phyloP scores from a whole-genome alignment of 257 asterid genomes.

The Marsdenia floribunda region DNA sequence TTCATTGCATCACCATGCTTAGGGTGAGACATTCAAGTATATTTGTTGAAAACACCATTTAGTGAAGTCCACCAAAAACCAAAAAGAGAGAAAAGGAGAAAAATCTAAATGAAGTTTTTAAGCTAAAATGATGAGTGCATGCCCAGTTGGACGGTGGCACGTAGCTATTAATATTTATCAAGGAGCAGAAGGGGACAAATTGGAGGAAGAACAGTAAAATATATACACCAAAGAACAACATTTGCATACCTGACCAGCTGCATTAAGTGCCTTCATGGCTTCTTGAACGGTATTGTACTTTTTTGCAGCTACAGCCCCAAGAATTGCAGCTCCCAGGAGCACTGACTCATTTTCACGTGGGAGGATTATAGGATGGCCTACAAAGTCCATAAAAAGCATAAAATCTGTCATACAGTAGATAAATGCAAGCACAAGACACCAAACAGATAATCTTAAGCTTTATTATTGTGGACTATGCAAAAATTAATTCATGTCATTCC shows the following conservation, averaged over 20 bases:
- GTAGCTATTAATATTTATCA: neutral
- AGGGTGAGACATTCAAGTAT: neutral
- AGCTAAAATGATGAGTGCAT: neutral
- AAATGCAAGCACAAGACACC: neutral
- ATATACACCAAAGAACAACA: neutral
- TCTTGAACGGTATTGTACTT: conserved; percentile 55
- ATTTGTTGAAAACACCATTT: neutral
- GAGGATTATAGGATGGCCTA: conserved; percentile 81
- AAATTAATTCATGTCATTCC: neutral
- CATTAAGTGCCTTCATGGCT: conserved; percentile 88
- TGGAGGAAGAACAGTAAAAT: neutral
- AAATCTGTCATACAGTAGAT: neutral
- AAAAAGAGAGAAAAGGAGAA: no score
- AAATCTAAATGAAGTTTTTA: no score
- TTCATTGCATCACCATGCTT: neutral
- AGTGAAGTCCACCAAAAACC: neutral
- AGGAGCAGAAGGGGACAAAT: neutral
- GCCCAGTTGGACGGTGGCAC: neutral
- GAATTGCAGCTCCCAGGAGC: conserved; percentile 93
- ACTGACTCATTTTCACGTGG: conserved; percentile 93
- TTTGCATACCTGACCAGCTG: conserved; percentile 75
- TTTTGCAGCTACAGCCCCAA: conserved; percentile 97
- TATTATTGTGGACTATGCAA: neutral
- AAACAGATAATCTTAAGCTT: neutral
- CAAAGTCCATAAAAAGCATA: conserved; percentile 16